A percentile compares a stretch with the other conserved stretches of the same genome.
Conservation (phyloP, 164 flowering plant species). For the Liquidambar formosana region DNA sequence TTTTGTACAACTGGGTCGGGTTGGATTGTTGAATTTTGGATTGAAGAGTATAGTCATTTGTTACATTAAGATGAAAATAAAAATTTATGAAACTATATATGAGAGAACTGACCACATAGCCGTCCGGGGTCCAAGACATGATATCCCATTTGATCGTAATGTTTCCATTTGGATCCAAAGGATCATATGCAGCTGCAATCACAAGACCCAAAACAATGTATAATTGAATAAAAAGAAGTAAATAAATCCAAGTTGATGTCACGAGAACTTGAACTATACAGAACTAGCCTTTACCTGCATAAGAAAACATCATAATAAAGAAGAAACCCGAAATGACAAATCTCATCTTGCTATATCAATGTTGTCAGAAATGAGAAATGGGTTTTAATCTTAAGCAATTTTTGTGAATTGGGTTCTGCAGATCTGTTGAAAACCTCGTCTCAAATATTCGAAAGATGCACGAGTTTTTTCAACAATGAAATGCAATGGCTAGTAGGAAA, state of each 20-base stretch:
- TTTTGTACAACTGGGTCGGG: too few species aligned
- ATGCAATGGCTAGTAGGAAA: not conserved
- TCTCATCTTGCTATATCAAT: conserved; percentile 25
- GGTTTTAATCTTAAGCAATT: not conserved
- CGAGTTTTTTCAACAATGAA: not conserved
- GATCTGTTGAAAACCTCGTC: conserved; percentile 8
- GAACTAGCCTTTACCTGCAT: conserved; percentile 33
- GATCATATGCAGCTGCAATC: conserved; percentile 55
- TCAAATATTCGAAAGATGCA: conserved; percentile 2
- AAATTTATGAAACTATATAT: too few species aligned
- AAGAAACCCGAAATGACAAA: conserved; percentile 21
- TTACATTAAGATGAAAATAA: too few species aligned
- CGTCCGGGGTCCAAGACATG: conserved; percentile 69
- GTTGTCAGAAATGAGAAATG: not conserved
- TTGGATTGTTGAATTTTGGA: too few species aligned
- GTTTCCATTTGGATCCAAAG: conserved; percentile 63
- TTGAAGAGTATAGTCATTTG: too few species aligned
- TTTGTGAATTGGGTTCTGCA: conserved; percentile 5
- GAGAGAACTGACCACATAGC: conserved; percentile 65
- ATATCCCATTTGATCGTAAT: conserved; percentile 69
- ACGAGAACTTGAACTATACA: not conserved
- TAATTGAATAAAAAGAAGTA: conserved; percentile 11
- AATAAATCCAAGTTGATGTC: not conserved
- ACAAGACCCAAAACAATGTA: not conserved
- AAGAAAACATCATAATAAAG: conserved; percentile 28